Evolutionary conservation across 352 stramenopile genomes (phyloP).

Genomic region (Thalassiosira livingstoniorum): DNA sequence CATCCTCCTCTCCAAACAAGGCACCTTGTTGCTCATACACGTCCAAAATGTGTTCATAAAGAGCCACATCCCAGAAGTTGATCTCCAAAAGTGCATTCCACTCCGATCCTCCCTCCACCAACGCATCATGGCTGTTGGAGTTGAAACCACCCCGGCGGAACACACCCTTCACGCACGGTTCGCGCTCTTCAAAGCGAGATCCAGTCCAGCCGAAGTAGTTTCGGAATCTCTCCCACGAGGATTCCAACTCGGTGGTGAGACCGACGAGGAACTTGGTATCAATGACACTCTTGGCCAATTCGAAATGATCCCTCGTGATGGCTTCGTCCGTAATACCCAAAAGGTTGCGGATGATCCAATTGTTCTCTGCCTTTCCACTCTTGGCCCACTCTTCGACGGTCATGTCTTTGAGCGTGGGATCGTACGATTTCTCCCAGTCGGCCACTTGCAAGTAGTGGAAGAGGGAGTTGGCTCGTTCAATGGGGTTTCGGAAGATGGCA

Average conservation of each 20-base stretch:
- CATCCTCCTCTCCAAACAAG: not conserved
- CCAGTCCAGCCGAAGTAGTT: conserved; percentile 28
- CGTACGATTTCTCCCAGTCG: conserved; percentile 11
- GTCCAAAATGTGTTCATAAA: conserved; percentile 5
- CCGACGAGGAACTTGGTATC: conserved; percentile 37
- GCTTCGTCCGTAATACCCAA: conserved; percentile 10
- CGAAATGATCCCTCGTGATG: conserved; percentile 25
- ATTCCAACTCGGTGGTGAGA: conserved; percentile 28
- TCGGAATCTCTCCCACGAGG: conserved; percentile 23
- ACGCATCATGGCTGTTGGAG: not conserved
- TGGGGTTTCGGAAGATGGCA: conserved; percentile 23
- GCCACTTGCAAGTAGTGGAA: conserved; percentile 16
- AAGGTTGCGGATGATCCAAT: conserved; percentile 22
- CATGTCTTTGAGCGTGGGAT: conserved; percentile 12
- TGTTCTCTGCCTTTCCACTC: conserved; percentile 12
- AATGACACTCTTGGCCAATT: conserved; percentile 29
- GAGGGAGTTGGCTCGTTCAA: conserved; percentile 13
- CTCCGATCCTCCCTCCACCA: conserved; percentile 9
- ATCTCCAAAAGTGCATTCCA: not conserved
- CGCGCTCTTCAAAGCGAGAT: not conserved
- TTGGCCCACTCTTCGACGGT: conserved; percentile 5
- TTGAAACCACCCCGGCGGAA: not conserved
- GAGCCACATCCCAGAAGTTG: not conserved
- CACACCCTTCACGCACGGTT: not conserved
- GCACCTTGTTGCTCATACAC: not conserved